phyloP scores from a whole-genome alignment of 805 yeast genomes.

The Ogataea nakhonphanomensis region DNA sequence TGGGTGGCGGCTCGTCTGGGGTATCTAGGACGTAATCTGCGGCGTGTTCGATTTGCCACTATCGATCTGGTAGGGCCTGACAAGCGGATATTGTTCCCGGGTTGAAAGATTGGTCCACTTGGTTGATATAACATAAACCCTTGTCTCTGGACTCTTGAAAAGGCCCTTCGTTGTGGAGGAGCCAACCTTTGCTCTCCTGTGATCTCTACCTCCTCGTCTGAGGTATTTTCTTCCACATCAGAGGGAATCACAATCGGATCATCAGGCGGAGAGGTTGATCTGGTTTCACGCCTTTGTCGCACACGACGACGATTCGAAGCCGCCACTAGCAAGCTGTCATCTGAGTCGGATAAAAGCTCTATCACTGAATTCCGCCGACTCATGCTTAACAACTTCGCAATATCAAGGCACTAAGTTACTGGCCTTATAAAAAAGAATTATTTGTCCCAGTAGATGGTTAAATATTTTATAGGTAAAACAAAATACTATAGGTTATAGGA shows the following conservation, averaged over 20 bases:
- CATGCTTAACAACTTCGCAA: not conserved
- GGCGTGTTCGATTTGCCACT: not conserved
- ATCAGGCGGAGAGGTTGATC: conserved; percentile 9
- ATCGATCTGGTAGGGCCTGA: conserved; percentile 2
- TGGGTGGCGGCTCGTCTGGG: not conserved
- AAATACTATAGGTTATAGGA: not conserved
- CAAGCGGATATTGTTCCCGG: conserved; percentile 9
- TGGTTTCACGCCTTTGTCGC: conserved; percentile 3
- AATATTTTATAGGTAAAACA: not conserved
- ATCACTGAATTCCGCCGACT: conserved; percentile 15
- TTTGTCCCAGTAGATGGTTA: not conserved
- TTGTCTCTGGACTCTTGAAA: conserved; percentile 13
- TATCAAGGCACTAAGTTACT: not conserved
- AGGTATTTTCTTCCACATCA: conserved; percentile 16
- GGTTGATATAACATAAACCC: conserved; percentile 18
- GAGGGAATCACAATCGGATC: conserved; percentile 23
- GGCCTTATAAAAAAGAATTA: no score
- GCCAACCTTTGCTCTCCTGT: conserved; percentile 22
- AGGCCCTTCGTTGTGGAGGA: conserved; percentile 11
- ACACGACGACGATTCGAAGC: conserved; percentile 5
- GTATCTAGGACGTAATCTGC: conserved; percentile 7
- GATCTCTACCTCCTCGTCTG: conserved; percentile 25
- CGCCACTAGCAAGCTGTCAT: conserved; percentile 7
- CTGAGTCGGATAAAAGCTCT: conserved; percentile 18
- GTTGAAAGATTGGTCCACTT: conserved; percentile 14